A percentile compares a stretch with the other conserved stretches of the same genome.
phyloP scores from a whole-genome alignment of 306 rosid genomes.

The Gillenia trifoliata region DNA sequence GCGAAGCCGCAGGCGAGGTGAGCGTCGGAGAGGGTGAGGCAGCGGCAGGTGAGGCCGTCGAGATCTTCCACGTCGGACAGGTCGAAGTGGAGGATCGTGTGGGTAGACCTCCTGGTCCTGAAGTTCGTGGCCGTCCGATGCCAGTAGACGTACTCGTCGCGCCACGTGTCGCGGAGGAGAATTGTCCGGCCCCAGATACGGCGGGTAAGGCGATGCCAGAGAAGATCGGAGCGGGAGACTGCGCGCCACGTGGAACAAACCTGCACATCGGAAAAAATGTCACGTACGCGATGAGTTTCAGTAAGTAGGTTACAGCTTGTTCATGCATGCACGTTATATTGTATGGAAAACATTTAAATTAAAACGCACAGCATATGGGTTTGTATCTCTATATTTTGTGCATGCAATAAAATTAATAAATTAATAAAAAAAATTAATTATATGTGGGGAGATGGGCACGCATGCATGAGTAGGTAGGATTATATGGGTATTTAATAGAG shows the following conservation, averaged over 20 bases:
- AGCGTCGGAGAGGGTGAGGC: slow-evolving; percentile 60
- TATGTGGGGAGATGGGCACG: neutral
- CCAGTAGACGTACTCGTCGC: slow-evolving; percentile 53
- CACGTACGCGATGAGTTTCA: neutral
- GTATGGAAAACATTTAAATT: neutral
- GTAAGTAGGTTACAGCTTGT: neutral
- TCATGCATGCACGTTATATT: neutral
- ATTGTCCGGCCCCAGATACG: slow-evolving; percentile 62
- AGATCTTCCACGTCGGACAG: slow-evolving; percentile 34
- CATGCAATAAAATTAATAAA: neutral
- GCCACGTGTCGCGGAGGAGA: slow-evolving; percentile 52
- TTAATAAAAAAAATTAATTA: neutral
- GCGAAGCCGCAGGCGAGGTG: slow-evolving; percentile 75
- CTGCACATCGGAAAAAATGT: slow-evolving; percentile 25
- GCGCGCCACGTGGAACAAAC: slow-evolving; percentile 88
- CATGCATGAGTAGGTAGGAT: neutral
- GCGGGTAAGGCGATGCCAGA: slow-evolving; percentile 57
- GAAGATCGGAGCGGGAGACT: slow-evolving; percentile 52
- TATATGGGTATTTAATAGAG: neutral
- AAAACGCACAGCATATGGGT: no score
- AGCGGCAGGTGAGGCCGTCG: slow-evolving; percentile 49
- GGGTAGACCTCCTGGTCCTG: neutral
- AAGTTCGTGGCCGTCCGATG: slow-evolving; percentile 69
- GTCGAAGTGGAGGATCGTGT: slow-evolving; percentile 32
- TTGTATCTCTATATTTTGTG: no score